A percentile compares a stretch with the other conserved stretches of the same genome.
Evolutionary conservation across 23 red algal species (phyloP).

Genomic region (Gracilaria gracilis): DNA sequence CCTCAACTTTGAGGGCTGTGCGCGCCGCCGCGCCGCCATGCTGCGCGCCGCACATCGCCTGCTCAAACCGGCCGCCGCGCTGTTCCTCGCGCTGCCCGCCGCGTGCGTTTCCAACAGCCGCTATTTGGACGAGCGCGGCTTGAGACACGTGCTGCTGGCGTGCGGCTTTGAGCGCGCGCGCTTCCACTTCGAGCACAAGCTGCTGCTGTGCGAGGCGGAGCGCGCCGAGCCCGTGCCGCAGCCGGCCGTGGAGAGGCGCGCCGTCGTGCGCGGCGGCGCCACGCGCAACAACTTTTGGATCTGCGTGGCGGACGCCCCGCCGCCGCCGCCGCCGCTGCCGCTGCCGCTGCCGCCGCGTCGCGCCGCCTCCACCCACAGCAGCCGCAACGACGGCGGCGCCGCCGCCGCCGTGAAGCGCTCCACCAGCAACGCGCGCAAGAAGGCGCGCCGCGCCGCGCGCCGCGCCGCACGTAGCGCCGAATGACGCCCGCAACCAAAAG

Average conservation of each 20-base stretch:
- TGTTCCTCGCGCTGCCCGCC: constrained; percentile 46
- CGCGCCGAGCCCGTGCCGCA: neutral
- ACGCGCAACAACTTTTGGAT: constrained; percentile 64
- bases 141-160: constrained; percentile 26
- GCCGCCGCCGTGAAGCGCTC: too few species aligned
- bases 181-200: constrained; percentile 1
- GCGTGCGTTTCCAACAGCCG: constrained; percentile 57
- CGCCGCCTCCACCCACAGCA: too few species aligned
- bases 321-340: neutral
- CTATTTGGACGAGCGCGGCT: constrained; percentile 21
- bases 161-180: neutral
- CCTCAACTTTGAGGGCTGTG: constrained; percentile 63
- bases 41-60: neutral
- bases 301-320: neutral
- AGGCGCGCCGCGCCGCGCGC: neutral
- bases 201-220: constrained; percentile 12
- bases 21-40: constrained; percentile 46
- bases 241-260: neutral
- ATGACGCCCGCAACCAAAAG: neutral
- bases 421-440: too few species aligned
- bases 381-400: too few species aligned
- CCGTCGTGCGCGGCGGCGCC: constrained; percentile 9
- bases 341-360: neutral
- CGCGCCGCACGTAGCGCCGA: neutral
- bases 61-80: neutral